Evolutionary conservation across 495 filamentous ascomycete genomes (phyloP).

Genomic region (Penicillium arizonense): DNA sequence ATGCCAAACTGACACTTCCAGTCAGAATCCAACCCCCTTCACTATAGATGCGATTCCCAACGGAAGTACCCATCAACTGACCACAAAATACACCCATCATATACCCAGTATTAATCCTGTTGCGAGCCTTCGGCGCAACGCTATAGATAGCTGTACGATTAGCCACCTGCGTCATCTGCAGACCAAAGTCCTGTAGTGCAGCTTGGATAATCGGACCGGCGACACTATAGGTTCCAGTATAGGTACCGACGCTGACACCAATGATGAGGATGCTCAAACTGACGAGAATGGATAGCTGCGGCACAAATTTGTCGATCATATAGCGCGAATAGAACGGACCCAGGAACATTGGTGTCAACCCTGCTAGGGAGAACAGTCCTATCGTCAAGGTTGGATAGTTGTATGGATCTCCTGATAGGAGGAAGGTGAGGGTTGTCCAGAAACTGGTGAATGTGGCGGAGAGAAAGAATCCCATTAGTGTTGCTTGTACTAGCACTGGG

Average conservation of each 20-base stretch:
- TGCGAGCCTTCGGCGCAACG: conserved; percentile 69
- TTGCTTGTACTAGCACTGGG: conserved; percentile 68
- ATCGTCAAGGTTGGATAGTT: conserved; percentile 63
- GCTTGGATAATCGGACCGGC: conserved; percentile 77
- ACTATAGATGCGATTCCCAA: conserved; percentile 70
- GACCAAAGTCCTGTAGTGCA: conserved; percentile 67
- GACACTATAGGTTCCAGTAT: conserved; percentile 60
- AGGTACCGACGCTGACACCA: conserved; percentile 70
- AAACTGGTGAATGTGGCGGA: conserved; percentile 62
- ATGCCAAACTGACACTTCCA: conserved; percentile 65
- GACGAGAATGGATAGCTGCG: conserved; percentile 63
- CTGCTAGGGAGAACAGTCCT: conserved; percentile 77
- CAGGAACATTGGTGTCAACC: conserved; percentile 63
- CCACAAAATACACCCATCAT: conserved; percentile 76
- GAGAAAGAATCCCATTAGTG: conserved; percentile 55
- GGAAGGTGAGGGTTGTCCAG: conserved; percentile 85
- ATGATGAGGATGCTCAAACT: conserved; percentile 55
- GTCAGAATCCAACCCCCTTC: conserved; percentile 67
- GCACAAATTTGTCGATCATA: conserved; percentile 67
- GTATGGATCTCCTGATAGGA: conserved; percentile 68
- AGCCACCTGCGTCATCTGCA: conserved; percentile 73
- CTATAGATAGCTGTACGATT: conserved; percentile 70
- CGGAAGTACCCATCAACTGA: conserved; percentile 73
- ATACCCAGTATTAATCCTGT: conserved; percentile 79
- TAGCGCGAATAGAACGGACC: conserved; percentile 67